phyloP scores from a whole-genome alignment of 1,284 basidiomycete genomes.

The Fomitopsis pinicola region DNA sequence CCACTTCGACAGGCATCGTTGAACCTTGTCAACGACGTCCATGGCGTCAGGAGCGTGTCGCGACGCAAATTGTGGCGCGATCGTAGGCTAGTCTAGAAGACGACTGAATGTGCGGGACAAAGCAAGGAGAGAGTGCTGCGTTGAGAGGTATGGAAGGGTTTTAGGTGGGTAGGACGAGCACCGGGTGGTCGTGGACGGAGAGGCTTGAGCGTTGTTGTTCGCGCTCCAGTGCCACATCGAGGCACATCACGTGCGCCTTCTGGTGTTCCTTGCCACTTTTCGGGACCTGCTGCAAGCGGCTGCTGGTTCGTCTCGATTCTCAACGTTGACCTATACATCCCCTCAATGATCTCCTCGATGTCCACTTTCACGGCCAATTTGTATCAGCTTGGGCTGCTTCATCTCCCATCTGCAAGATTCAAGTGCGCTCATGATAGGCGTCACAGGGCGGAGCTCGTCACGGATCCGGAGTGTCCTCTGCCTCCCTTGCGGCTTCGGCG shows the following conservation, averaged over 20 bases:
- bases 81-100: not conserved
- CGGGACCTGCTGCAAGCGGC: too few relatives aligned
- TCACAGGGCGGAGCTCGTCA: too few relatives aligned
- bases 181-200: not conserved
- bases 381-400: too few relatives aligned
- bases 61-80: not conserved
- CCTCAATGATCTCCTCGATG: too few relatives aligned
- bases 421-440: too few relatives aligned
- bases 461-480: too few relatives aligned
- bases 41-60: slow-evolving; percentile 11
- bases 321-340: too few relatives aligned
- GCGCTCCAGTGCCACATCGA: slow-evolving; percentile 1
- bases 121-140: not conserved
- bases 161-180: not conserved
- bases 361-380: too few relatives aligned
- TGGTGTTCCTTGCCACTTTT: not conserved
- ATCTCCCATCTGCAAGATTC: too few relatives aligned
- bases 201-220: not conserved
- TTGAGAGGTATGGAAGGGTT: not conserved
- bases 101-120: not conserved
- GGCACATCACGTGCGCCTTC: not conserved
- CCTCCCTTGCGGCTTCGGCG: too few relatives aligned
- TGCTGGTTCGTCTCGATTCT: too few relatives aligned
- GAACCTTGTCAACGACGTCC: slow-evolving; percentile 26
- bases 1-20: slow-evolving; percentile 40